A percentile compares a stretch with the other conserved stretches of the same genome.
Conservation (phyloP, 768 basidiomycete genomes). For the Trametes punicea region DNA sequence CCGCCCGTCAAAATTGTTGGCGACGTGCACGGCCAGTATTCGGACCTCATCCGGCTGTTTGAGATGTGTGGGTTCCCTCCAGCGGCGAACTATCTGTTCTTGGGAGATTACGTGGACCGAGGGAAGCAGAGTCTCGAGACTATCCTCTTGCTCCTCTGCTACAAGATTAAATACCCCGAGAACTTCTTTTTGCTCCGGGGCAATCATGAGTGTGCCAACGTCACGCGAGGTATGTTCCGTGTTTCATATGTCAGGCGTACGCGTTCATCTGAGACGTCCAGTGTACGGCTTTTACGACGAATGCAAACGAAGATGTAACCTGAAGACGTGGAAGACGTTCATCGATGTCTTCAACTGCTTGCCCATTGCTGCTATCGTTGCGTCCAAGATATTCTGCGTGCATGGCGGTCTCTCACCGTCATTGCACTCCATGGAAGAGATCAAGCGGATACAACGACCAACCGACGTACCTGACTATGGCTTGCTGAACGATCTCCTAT, state of each 20-base stretch:
- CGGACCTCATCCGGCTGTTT: constrained; percentile 95
- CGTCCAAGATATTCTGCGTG: constrained; percentile 99
- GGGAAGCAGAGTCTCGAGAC: constrained; percentile 99
- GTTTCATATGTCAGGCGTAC: background rate
- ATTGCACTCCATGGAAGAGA: constrained; percentile 95
- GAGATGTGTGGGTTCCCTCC: constrained; percentile 99
- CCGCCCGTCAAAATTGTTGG: constrained; percentile 99
- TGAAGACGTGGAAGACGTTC: constrained; percentile 99
- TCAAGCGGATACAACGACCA: constrained; percentile 94
- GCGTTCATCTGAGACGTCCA: constrained; percentile 32
- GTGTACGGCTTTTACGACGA: constrained; percentile 99
- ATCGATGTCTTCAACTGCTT: constrained; percentile 99
- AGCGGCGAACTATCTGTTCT: constrained; percentile 94
- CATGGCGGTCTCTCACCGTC: constrained; percentile 95
- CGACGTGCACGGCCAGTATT: constrained; percentile 98
- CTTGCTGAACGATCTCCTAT: constrained; percentile 92
- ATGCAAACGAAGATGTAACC: constrained; percentile 98
- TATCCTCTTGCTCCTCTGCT: constrained; percentile 92
- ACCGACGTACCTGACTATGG: constrained; percentile 99
- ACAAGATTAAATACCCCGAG: constrained; percentile 99
- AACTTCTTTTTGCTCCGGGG: constrained; percentile 98
- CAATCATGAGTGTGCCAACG: constrained; percentile 99
- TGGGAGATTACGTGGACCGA: constrained; percentile 98
- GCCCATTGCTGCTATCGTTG: constrained; percentile 97
- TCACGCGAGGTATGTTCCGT: constrained; percentile 82